These are phyloP conservation scores for Penicillium fuscoglaucum DNA, from an alignment of 2,329 filamentous ascomycete species.

Conservation along the genomic window DNA sequence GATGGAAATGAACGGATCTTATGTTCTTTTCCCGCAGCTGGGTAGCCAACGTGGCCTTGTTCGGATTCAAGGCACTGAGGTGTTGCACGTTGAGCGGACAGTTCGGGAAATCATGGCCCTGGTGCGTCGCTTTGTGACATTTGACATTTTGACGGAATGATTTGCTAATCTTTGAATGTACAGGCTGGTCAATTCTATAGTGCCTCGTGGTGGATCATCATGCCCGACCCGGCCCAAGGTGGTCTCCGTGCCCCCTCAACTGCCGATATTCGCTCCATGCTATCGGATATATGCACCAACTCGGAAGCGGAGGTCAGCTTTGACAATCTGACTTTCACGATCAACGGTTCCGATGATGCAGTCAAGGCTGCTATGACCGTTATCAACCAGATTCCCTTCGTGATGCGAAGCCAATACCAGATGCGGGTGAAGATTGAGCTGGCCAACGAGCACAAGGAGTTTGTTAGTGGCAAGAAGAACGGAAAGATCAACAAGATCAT, in stretches of 20 bases:
- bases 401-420: constrained; percentile 82
- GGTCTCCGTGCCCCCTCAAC: constrained; percentile 61
- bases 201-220: constrained; percentile 91
- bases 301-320: constrained; percentile 94
- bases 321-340: constrained; percentile 88
- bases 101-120: constrained; percentile 94
- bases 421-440: constrained; percentile 98
- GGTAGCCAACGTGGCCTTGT: constrained; percentile 82
- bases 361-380: constrained; percentile 95
- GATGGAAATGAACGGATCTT: constrained; percentile 93
- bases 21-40: constrained; percentile 86
- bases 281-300: constrained; percentile 93
- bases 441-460: constrained; percentile 98
- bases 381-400: constrained; percentile 87
- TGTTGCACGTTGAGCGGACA: constrained; percentile 90
- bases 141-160: not conserved
- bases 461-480: constrained; percentile 99
- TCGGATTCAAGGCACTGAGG: constrained; percentile 88
- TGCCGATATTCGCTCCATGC: constrained; percentile 79
- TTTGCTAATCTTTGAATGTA: constrained; percentile 4
- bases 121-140: constrained; percentile 53
- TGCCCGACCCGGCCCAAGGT: constrained; percentile 64
- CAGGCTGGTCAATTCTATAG: constrained; percentile 97
- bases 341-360: constrained; percentile 93
- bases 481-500: constrained; percentile 99